Base-by-base conservation (phyloP, 768 basidiomycete genomes). In the Cubamyces lactineus region DNA sequence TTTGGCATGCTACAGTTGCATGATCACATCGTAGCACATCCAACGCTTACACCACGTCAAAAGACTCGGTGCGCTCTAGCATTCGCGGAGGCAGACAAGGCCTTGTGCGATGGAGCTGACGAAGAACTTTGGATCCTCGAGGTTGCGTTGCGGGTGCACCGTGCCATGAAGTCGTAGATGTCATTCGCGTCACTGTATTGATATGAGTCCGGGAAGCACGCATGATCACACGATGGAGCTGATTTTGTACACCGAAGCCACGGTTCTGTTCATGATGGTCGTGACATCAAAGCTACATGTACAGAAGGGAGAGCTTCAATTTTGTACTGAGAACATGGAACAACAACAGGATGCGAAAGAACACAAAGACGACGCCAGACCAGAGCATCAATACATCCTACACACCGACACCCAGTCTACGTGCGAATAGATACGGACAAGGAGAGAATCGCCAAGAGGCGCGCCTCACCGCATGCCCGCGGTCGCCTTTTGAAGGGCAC, bases 401-500 rank as follows among this genome's bases (percentile, higher is more conserved):
- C 63, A 64, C 42, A n/a, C n/a, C n/a, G n/a, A n/a, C n/a, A n/a
- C n/a, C n/a, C 59, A 56, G 50, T 54, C 48, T 59, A 55, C 49
- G 52, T 34, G 53, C 12, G 40, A 50, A 47, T 23, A 16, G 34
- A 49, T 19, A 34, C 34, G 17, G 39, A 40, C 38, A 41, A 26
- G 39, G 51, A 46, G 26, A 40, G 52, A 26, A 51, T 24, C 19
- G 54, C 34, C 47, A 17, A 49, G 19, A 21, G 23, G 46, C 7
- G 34, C 26, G 6, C 49, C 61, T 86, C 76, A 93, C 80, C 92
- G 89, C 75, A 93, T 86, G 65, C 92, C 89, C 70, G 92, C 90
- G 55, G 92, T 94, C 54, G 94, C 96, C 85, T 98, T 99, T 84
- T 98, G 96, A 75, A 99, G 84, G 64, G 96, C 92, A 73, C 96